Evolutionary conservation across 2,329 filamentous ascomycete genomes (phyloP).

Genomic region (Claviceps spartinae): DNA sequence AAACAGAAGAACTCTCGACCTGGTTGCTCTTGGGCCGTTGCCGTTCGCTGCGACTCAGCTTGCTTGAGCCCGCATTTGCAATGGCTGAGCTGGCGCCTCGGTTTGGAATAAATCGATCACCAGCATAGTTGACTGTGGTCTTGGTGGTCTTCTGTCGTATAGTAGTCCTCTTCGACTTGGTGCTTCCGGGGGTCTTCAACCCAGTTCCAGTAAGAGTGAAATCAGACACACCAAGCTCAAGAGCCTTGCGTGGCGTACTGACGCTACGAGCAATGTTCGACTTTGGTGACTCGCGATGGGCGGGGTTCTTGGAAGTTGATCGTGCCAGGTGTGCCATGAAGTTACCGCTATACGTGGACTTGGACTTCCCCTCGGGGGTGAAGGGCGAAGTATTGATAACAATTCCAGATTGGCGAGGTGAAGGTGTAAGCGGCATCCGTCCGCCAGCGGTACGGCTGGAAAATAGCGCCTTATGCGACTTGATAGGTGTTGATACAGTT

Average conservation of each 20-base stretch:
- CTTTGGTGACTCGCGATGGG: conserved; percentile 78
- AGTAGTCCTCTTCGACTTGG: conserved; percentile 42
- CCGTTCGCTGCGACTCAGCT: conserved; percentile 60
- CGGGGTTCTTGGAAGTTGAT: conserved; percentile 45
- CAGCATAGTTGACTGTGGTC: conserved; percentile 67
- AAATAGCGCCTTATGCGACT: conserved; percentile 89
- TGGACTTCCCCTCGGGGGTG: conserved; percentile 54
- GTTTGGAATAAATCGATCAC: conserved; percentile 94
- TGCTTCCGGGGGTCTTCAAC: conserved; percentile 43
- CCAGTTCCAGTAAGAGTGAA: conserved; percentile 83
- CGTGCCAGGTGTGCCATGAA: conserved; percentile 67
- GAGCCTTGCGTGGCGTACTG: conserved; percentile 63
- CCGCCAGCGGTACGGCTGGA: conserved; percentile 85
- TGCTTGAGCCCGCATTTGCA: conserved; percentile 65
- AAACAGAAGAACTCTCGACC: conserved; percentile 57
- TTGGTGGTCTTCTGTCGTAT: conserved; percentile 50
- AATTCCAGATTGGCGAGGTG: conserved; percentile 56
- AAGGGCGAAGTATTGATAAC: conserved; percentile 57
- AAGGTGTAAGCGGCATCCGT: conserved; percentile 88
- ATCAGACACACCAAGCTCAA: conserved; percentile 86
- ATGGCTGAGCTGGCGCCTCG: conserved; percentile 81
- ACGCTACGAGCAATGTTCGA: conserved; percentile 76
- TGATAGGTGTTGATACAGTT: conserved; percentile 77
- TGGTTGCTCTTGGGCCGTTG: conserved; percentile 59
- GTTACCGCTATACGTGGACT: conserved; percentile 71